Conservation (phyloP, 1,139 yeast genomes). For the Candida buenavistaensis region DNA sequence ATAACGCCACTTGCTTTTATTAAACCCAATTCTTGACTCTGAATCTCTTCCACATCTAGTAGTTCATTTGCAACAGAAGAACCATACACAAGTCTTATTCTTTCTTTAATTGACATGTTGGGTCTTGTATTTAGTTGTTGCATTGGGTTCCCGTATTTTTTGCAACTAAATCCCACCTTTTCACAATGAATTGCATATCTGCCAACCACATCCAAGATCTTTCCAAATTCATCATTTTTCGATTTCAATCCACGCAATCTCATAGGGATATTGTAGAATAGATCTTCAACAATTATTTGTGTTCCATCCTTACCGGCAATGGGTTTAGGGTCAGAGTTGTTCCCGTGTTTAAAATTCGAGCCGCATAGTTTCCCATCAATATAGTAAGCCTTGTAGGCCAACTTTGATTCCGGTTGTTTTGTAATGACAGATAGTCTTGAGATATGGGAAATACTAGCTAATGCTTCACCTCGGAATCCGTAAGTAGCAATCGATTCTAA, state of each 20-base stretch:
- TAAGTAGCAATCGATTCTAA: constrained; percentile 49
- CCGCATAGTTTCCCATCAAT: constrained; percentile 61
- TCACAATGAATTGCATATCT: constrained; percentile 77
- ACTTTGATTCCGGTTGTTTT: constrained; percentile 53
- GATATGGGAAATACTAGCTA: constrained; percentile 63
- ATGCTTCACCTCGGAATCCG: constrained; percentile 64
- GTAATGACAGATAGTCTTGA: constrained; percentile 75
- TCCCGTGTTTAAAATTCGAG: constrained; percentile 31
- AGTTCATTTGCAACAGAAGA: constrained; percentile 66
- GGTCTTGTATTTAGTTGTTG: constrained; percentile 58
- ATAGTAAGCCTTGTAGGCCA: constrained; percentile 73
- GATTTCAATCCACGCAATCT: constrained; percentile 67
- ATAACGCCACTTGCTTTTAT: constrained; percentile 56
- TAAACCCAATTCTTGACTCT: constrained; percentile 43
- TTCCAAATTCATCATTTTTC: constrained; percentile 71
- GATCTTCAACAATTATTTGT: constrained; percentile 78
- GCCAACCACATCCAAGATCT: constrained; percentile 80
- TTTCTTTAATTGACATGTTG: constrained; percentile 50
- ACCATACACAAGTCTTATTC: constrained; percentile 77
- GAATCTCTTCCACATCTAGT: constrained; percentile 40
- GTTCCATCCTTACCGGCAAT: constrained; percentile 91
- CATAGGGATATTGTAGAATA: constrained; percentile 87
- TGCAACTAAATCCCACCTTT: constrained; percentile 74
- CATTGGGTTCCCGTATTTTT: constrained; percentile 68
- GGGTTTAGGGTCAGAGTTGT: constrained; percentile 55